A percentile compares a stretch with the other conserved stretches of the same genome.
Evolutionary conservation across 371 early-diverging fungal species (phyloP).

Genomic region (Apophysomyces trapeziformis): DNA sequence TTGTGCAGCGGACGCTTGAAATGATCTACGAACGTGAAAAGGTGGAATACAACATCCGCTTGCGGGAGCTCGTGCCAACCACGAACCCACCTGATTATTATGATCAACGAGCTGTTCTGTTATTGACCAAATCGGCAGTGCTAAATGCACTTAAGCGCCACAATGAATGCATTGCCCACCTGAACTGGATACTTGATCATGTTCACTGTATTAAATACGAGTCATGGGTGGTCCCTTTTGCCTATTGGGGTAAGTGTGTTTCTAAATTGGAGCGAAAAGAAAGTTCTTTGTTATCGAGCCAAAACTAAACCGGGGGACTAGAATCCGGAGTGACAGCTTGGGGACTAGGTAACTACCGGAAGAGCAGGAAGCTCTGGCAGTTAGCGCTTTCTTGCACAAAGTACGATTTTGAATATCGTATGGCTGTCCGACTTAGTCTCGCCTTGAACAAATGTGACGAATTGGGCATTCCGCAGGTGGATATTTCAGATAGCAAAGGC

Average conservation of each 20-base stretch:
- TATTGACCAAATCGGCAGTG: conserved; percentile 48
- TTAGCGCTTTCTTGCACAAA: conserved; percentile 54
- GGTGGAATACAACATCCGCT: conserved; percentile 47
- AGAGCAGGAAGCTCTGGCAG: conserved; percentile 59
- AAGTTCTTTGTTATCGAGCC: conserved; percentile 1
- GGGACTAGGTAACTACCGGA: conserved; percentile 49
- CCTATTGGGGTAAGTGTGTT: conserved; percentile 61
- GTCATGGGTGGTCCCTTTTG: conserved; percentile 66
- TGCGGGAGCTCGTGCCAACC: conserved; percentile 46
- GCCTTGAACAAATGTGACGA: conserved; percentile 51
- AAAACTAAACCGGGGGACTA: conserved; percentile 19
- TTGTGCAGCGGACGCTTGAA: conserved; percentile 50
- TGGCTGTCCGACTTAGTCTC: conserved; percentile 51
- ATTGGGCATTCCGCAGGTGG: conserved; percentile 33
- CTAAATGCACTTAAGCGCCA: conserved; percentile 45
- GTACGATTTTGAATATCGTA: conserved; percentile 68
- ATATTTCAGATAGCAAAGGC: conserved; percentile 31
- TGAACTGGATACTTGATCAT: conserved; percentile 67
- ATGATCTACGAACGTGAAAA: conserved; percentile 53
- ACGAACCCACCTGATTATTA: conserved; percentile 52
- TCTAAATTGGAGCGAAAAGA: too few species aligned
- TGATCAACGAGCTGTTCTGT: conserved; percentile 45
- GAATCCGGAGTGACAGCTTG: conserved; percentile 67
- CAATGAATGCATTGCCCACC: conserved; percentile 48
- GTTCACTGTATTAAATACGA: conserved; percentile 51